A percentile compares a stretch with the other conserved stretches of the same genome.
These are phyloP conservation scores for Perkinsus olseni DNA, from an alignment of 169 alveolate genomes.

Conservation along the genomic window DNA sequence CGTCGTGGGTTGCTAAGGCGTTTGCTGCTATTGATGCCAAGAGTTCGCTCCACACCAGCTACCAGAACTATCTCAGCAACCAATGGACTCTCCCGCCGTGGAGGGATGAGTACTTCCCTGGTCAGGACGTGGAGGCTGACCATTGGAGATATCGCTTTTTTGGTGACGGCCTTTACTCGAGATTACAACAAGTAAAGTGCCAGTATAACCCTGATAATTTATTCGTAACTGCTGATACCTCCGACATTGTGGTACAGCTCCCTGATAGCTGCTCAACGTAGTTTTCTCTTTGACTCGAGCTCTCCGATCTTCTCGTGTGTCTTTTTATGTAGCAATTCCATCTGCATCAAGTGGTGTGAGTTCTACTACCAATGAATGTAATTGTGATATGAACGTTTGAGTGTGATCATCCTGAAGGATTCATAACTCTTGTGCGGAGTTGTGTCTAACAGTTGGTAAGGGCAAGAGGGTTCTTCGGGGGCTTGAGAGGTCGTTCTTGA, in stretches of 20 bases:
- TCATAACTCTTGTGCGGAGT: too few relatives aligned
- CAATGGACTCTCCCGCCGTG: background rate
- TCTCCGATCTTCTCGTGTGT: too few relatives aligned
- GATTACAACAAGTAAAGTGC: background rate
- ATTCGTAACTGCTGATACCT: background rate
- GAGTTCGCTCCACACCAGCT: background rate
- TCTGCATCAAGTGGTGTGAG: too few relatives aligned
- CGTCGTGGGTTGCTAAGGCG: background rate
- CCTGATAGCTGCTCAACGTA: background rate
- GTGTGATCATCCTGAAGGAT: too few relatives aligned
- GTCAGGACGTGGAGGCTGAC: background rate
- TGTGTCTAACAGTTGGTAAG: too few relatives aligned
- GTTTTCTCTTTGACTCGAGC: background rate
- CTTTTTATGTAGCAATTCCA: too few relatives aligned
- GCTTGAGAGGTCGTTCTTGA: too few relatives aligned
- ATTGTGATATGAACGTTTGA: too few relatives aligned
- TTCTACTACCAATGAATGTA: background rate
- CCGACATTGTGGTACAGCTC: background rate
- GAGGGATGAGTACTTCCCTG: background rate
- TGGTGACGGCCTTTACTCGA: background rate
- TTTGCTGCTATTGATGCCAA: background rate
- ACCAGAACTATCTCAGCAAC: background rate
- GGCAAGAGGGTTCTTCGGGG: too few relatives aligned
- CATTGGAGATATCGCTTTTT: background rate
- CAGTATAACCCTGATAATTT: background rate